phyloP scores from a whole-genome alignment of 768 basidiomycete species.

The Amylocystis lapponica region DNA sequence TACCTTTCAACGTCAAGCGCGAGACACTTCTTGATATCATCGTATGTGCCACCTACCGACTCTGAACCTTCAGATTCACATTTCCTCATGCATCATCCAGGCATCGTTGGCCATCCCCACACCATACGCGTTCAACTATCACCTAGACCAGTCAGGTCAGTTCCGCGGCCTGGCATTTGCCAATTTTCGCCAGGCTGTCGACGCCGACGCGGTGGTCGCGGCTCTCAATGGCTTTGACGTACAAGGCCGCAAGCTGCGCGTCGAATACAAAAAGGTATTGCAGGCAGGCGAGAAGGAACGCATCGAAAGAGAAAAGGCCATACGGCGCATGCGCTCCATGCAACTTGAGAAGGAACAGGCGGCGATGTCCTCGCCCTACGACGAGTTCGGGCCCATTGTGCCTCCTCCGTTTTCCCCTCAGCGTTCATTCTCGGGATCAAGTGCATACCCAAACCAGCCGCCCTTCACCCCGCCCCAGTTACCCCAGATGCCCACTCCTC shows the following conservation, averaged over 20 bases:
- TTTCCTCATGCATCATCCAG: no score
- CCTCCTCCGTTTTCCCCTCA: conserved; percentile 59
- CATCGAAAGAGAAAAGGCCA: conserved; percentile 97
- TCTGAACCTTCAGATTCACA: no score
- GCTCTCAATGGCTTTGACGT: conserved; percentile 96
- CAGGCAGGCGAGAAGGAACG: conserved; percentile 98
- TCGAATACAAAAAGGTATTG: conserved; percentile 99
- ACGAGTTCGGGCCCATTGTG: conserved; percentile 64
- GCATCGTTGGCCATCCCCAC: conserved; percentile 90
- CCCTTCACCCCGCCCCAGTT: conserved; percentile 39
- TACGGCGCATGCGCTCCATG: conserved; percentile 96
- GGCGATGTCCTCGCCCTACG: conserved; percentile 42
- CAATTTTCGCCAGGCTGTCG: conserved; percentile 87
- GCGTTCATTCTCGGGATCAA: conserved; percentile 64
- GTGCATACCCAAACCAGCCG: conserved; percentile 53
- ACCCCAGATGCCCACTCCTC: conserved; percentile 34
- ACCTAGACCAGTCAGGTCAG: conserved; percentile 91
- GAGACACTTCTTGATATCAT: conserved; percentile 96
- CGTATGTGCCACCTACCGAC: no score
- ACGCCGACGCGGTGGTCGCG: conserved; percentile 93
- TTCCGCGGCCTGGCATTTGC: conserved; percentile 98
- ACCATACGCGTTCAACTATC: conserved; percentile 99
- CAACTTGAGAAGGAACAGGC: conserved; percentile 83
- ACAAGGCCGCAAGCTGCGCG: conserved; percentile 93
- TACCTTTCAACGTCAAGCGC: conserved; percentile 97